These are phyloP conservation scores for Vaccinium macrocarpon DNA, from an alignment of 148 eudicot species.

Conservation along the genomic window DNA sequence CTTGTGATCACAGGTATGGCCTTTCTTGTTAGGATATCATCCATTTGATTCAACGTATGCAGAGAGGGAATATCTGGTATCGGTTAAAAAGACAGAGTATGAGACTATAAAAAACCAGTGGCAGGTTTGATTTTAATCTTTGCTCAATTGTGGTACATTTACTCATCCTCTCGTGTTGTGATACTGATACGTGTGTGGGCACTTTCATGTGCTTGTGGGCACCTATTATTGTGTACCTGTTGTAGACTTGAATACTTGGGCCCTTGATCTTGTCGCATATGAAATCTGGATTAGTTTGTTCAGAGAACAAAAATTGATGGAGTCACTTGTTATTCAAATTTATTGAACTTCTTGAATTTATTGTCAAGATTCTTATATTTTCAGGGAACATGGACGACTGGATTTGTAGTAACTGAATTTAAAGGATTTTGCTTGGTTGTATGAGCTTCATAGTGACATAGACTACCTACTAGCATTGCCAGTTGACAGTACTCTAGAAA, in stretches of 20 bases:
- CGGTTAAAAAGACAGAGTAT: slow-evolving; percentile 73
- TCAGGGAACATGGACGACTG: neutral
- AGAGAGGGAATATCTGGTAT: slow-evolving; percentile 71
- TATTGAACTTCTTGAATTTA: neutral
- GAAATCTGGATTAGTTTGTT: neutral
- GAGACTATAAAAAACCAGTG: slow-evolving; percentile 85
- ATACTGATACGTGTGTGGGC: neutral
- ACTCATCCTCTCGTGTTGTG: neutral
- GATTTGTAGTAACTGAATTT: neutral
- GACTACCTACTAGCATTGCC: neutral
- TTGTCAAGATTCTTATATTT: neutral
- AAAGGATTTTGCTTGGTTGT: neutral
- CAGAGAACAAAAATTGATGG: neutral
- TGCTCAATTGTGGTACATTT: neutral
- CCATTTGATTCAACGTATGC: slow-evolving; percentile 87
- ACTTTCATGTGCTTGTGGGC: neutral
- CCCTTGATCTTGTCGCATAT: neutral
- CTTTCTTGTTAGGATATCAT: slow-evolving; percentile 74
- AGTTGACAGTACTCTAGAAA: neutral
- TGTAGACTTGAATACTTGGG: neutral
- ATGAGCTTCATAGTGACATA: neutral
- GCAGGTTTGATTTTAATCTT: slow-evolving; percentile 55
- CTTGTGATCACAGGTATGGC: slow-evolving; percentile 64
- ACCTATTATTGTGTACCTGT: neutral
- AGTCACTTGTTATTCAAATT: neutral